A percentile compares a stretch with the other conserved stretches of the same genome.
These are phyloP conservation scores for Hypoxylon sp. DNA, from an alignment of 2,329 filamentous ascomycete genomes.

Conservation along the genomic window DNA sequence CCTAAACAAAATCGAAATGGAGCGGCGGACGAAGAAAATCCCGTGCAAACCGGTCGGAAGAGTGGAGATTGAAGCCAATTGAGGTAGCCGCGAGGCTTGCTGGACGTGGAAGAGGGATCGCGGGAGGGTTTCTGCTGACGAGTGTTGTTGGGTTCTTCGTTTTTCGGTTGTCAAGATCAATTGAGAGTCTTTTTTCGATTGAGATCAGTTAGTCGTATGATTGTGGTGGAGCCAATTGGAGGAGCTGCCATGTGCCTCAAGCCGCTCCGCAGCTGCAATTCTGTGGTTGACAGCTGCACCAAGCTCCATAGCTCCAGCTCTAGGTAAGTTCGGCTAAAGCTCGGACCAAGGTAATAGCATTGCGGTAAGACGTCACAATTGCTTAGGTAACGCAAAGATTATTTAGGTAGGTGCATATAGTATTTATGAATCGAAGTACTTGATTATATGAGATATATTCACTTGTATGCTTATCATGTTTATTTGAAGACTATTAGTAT, in stretches of 20 bases:
- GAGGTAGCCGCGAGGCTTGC: constrained; percentile 31
- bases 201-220: constrained; percentile 48
- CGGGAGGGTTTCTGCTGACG: constrained; percentile 18
- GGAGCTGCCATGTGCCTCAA: constrained; percentile 37
- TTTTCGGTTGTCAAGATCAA: constrained; percentile 51
- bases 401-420: too few relatives aligned
- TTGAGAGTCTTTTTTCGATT: constrained; percentile 55
- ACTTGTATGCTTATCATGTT: too few relatives aligned
- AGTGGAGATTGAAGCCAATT: constrained; percentile 41
- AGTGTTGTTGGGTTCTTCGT: constrained; percentile 35
- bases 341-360: constrained; percentile 43
- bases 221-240: constrained; percentile 47
- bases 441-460: too few relatives aligned
- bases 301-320: constrained; percentile 30
- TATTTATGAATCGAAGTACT: too few relatives aligned
- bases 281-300: constrained; percentile 22
- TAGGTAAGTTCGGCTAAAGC: constrained; percentile 30
- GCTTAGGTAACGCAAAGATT: not conserved
- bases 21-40: constrained; percentile 21
- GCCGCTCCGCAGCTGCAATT: constrained; percentile 21
- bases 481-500: too few relatives aligned
- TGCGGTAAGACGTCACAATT: constrained; percentile 36
- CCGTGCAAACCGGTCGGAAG: constrained; percentile 42
- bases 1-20: constrained; percentile 12
- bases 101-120: constrained; percentile 35